These are phyloP conservation scores for Tetragonia tetragonoides DNA, from an alignment of 148 eudicot species.

Conservation along the genomic window DNA sequence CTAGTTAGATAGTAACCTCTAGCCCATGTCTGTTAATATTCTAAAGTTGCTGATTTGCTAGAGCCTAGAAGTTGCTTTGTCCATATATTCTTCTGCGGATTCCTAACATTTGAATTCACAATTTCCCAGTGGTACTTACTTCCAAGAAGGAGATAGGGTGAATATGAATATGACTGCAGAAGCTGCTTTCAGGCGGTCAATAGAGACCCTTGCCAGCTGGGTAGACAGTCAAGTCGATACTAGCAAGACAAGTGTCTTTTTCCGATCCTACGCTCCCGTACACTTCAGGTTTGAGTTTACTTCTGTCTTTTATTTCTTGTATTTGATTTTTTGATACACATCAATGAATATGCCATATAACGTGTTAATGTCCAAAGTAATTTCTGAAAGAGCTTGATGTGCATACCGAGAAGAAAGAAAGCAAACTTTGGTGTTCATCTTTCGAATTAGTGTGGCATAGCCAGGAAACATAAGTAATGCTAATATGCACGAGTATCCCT, in stretches of 20 bases:
- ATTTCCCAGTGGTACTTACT: conserved; percentile 61
- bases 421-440: neutral
- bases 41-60: neutral
- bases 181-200: conserved; percentile 49
- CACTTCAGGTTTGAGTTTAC: conserved; percentile 70
- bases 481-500: neutral
- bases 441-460: no score
- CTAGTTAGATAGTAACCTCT: neutral
- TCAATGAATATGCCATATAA: neutral
- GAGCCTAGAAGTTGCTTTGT: neutral
- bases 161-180: conserved; percentile 68
- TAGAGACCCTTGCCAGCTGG: conserved; percentile 58
- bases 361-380: neutral
- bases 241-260: conserved; percentile 57
- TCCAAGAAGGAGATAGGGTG: conserved; percentile 63
- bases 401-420: neutral
- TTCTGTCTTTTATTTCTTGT: neutral
- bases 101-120: conserved; percentile 16
- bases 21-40: neutral
- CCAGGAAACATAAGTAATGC: no score
- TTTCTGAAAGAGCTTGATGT: neutral
- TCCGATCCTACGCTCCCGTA: conserved; percentile 75
- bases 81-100: neutral
- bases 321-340: neutral
- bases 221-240: conserved; percentile 47